Evolutionary conservation across 306 rosid species (phyloP), one percentile per base, ranked within the genome.

Genomic region (Cajanus cajan): DNA sequence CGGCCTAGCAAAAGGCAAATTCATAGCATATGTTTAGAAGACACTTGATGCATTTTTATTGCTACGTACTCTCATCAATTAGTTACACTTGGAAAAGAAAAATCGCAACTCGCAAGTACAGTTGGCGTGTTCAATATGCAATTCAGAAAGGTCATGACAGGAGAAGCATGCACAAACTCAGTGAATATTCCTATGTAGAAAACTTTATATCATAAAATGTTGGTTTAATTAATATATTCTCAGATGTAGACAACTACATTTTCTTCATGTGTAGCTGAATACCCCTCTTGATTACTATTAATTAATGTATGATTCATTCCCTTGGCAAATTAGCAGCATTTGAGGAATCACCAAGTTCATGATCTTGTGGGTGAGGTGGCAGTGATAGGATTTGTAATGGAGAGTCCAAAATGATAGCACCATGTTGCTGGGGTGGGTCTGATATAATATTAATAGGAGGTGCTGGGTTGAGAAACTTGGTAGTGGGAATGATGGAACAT

Each of bases 401-500:
- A 48, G 81, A 47, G 51, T 40, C 47, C 7, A 67, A 75, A 68
- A 70, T 36, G 57, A 76, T 48, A 68, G 58, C 68, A 68, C 72
- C 54, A 68, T 68, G 77, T 1, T 74, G 77, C 2, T 74, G 80
- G 5, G 66, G 81, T 81, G 66, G 81, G 72, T 68, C 81, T 24
- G 80, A 66, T 66, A 68, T 78, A 40, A 45, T 54, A 55, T 41
- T 69, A 66, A 57, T 81, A 55, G 80, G 76, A 4, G 80, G 76
- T 57, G 65, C 16, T 63, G 76, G 82, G 37, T 64, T 80, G 31
- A 70, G 79, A 78, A 76, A 71, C 72, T 84, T 78, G 55, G 74
- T 68, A 24, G 87, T 73, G 28, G 94, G 87, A 55, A 88, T 78
- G 80, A 92, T 88, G 34, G 89, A 84, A 90, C 90, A 90, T 84